Evolutionary conservation across 192 early-diverging fungal genomes (phyloP).

Genomic region (Coemansia sp.): DNA sequence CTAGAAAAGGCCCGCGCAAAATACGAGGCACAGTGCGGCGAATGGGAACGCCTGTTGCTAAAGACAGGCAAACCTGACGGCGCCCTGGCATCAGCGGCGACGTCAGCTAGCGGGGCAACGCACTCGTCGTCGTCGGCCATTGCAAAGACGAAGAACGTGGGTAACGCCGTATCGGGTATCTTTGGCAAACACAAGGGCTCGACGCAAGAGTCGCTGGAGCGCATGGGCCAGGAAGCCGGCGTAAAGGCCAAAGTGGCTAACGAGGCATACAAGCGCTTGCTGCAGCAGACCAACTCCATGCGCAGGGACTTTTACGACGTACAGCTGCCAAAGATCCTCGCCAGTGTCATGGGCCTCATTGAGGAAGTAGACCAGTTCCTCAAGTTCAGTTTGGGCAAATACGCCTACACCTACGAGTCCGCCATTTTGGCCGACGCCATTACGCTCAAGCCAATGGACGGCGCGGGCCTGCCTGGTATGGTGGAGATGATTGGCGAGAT

Average conservation of each 20-base stretch:
- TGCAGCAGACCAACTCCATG: constrained; percentile 73
- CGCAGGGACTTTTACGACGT: constrained; percentile 76
- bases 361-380: constrained; percentile 85
- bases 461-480: constrained; percentile 28
- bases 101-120: background rate
- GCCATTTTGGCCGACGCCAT: constrained; percentile 73
- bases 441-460: constrained; percentile 64
- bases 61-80: constrained; percentile 31
- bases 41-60: constrained; percentile 82
- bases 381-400: constrained; percentile 77
- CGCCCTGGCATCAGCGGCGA: background rate
- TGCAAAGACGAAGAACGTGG: constrained; percentile 44
- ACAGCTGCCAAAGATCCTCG: constrained; percentile 83
- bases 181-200: constrained; percentile 55
- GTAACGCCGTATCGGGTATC: constrained; percentile 49
- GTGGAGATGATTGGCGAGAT: constrained; percentile 63
- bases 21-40: constrained; percentile 79
- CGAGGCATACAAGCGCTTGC: constrained; percentile 80
- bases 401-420: constrained; percentile 79
- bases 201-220: constrained; percentile 65
- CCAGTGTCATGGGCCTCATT: constrained; percentile 77
- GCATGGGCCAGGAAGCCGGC: constrained; percentile 86
- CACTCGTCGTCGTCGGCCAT: constrained; percentile 3
- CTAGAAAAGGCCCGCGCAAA: constrained; percentile 86
- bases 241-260: constrained; percentile 80